These are phyloP conservation scores for Straminergon stramineum DNA, from an alignment of 225 moss, liverwort and hornwort species.

Conservation along the genomic window DNA sequence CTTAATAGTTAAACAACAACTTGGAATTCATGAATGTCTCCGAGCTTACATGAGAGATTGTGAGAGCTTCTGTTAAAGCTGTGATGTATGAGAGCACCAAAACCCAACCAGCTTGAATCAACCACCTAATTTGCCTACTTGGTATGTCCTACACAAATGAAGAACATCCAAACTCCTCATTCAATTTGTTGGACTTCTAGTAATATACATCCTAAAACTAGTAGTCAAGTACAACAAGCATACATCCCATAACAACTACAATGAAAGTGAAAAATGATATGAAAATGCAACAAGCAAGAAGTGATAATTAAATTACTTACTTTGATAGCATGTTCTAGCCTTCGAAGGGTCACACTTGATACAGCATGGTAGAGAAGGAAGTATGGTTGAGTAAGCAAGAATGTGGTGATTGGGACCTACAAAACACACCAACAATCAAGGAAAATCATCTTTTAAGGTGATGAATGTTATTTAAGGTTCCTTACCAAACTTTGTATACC, in stretches of 20 bases:
- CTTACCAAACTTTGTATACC: neutral
- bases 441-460: neutral
- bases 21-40: neutral
- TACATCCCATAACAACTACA: neutral
- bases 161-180: neutral
- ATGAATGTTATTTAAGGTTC: neutral
- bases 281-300: neutral
- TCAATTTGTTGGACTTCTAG: neutral
- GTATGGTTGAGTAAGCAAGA: constrained; percentile 82
- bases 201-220: neutral
- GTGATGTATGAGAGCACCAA: constrained; percentile 63
- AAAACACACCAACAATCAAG: neutral
- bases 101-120: constrained; percentile 67
- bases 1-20: neutral
- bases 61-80: constrained; percentile 75
- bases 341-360: constrained; percentile 77
- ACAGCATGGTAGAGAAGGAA: constrained; percentile 77
- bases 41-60: constrained; percentile 71
- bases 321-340: constrained; percentile 67
- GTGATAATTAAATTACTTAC: neutral
- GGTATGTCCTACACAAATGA: constrained; percentile 12
- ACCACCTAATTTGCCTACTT: constrained; percentile 34
- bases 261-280: neutral
- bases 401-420: constrained; percentile 78
- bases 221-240: neutral